phyloP scores from a whole-genome alignment of 2,329 filamentous ascomycete genomes.

The Mollisia scopiformis region DNA sequence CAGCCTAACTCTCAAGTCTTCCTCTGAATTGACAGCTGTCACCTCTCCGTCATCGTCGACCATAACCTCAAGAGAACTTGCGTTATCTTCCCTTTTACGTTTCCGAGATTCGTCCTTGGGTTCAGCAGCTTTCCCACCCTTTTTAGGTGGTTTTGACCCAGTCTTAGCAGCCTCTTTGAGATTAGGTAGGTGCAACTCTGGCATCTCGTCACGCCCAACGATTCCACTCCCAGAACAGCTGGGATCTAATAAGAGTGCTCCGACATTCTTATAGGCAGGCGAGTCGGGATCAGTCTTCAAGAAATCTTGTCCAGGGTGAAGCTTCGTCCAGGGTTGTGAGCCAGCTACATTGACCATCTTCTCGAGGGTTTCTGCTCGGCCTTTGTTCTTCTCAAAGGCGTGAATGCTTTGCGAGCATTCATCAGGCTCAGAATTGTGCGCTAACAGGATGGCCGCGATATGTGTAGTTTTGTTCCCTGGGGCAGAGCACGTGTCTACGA shows the following conservation, averaged over 20 bases:
- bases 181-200: slow-evolving; percentile 63
- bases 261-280: slow-evolving; percentile 68
- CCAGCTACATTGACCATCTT: slow-evolving; percentile 85
- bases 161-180: slow-evolving; percentile 23
- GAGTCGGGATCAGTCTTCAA: slow-evolving; percentile 70
- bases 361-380: slow-evolving; percentile 73
- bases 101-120: slow-evolving; percentile 29
- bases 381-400: slow-evolving; percentile 78
- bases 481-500: slow-evolving; percentile 92
- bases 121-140: slow-evolving; percentile 25
- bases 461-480: slow-evolving; percentile 98
- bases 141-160: slow-evolving; percentile 35
- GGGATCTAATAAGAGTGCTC: slow-evolving; percentile 83
- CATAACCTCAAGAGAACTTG: slow-evolving; percentile 36
- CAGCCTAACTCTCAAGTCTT: slow-evolving; percentile 66
- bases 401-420: slow-evolving; percentile 56
- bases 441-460: slow-evolving; percentile 71
- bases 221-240: slow-evolving; percentile 97
- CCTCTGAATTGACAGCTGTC: slow-evolving; percentile 53
- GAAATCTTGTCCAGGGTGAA: slow-evolving; percentile 81
- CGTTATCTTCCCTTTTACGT: slow-evolving; percentile 34
- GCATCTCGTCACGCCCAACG: slow-evolving; percentile 80
- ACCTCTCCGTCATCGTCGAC: slow-evolving; percentile 61
- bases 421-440: slow-evolving; percentile 37
- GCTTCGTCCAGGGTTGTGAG: slow-evolving; percentile 64